Evolutionary conservation across 1,139 yeast species (phyloP), one percentile per base, ranked within the genome.

Genomic region (Pichia terricola): DNA sequence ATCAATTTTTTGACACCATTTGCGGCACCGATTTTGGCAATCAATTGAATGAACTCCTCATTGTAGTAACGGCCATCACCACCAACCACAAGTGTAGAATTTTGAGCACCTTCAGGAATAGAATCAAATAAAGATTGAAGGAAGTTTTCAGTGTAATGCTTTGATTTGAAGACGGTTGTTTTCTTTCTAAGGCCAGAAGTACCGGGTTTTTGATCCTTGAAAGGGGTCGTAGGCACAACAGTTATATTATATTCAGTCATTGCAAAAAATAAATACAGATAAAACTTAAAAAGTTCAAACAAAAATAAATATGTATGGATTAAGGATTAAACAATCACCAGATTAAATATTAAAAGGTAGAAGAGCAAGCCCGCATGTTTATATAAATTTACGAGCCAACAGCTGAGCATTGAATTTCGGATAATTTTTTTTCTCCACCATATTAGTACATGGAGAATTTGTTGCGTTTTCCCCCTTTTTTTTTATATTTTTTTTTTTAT

Each of bases 21-120:
- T 42, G 94, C 98, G 38, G 95, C 94, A 48, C 86, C 81, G 45
- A 91, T 87, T 52, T 78, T 68, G 37, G 85, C 81, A 57, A 91
- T 91, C 59, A 82, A 67, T 61, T 88, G 87, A 57, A 91, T 77
- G 34, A 88, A 91, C 36, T 72, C 73, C 56, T 79, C 85, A 60
- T 89, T 89, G 69, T 86, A 91, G 70, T 71, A 91, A 55, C 98
- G 80, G 44, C 98, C 98, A 62, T 91, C 98, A 48, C 98, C 98
- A 46, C 98, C 98, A 53, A 91, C 80, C 4, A 89, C 96, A 51
- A 91, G 71, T 4, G 85, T 79, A 4, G 96, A 72, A 49, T 70
- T 84, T 45, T 75, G 48, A 7, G 81, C 67, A 31, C 96, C 96
- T 63, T 89, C 96, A 16, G 97, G 98, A 56, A 91, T 89, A 37